phyloP scores from a whole-genome alignment of 1,139 yeast genomes.

The Pichia norvegensis region DNA sequence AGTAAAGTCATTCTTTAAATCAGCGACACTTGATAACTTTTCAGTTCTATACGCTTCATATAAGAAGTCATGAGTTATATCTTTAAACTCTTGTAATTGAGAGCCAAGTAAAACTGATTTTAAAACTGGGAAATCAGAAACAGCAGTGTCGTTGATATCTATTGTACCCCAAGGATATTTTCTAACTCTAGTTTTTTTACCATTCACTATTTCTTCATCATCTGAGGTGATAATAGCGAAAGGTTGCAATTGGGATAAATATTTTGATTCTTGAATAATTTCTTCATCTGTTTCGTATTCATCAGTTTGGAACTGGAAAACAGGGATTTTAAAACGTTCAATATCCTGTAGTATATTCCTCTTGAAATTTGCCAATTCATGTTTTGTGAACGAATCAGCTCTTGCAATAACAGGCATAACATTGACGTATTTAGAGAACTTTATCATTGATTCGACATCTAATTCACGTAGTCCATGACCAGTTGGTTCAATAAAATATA shows the following conservation, averaged over 20 bases:
- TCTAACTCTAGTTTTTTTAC: conserved; percentile 31
- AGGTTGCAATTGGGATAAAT: conserved; percentile 36
- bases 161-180: conserved; percentile 40
- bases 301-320: conserved; percentile 42
- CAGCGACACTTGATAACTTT: conserved; percentile 35
- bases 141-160: conserved; percentile 38
- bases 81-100: conserved; percentile 71
- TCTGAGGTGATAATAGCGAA: conserved; percentile 45
- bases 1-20: conserved; percentile 21
- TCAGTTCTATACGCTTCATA: conserved; percentile 72
- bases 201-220: conserved; percentile 34
- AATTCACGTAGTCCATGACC: conserved; percentile 44
- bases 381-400: conserved; percentile 47
- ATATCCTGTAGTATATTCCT: conserved; percentile 39
- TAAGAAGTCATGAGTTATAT: conserved; percentile 55
- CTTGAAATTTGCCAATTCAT: conserved; percentile 40
- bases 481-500: conserved; percentile 54
- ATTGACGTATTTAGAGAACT: conserved; percentile 44
- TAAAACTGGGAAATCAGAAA: conserved; percentile 57
- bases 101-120: conserved; percentile 65
- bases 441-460: conserved; percentile 45
- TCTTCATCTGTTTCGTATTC: conserved; percentile 30
- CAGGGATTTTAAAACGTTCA: conserved; percentile 35
- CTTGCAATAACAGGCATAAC: conserved; percentile 51
- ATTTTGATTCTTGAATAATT: conserved; percentile 25